Percentiles rank a stretch among this genome's conserved stretches.
Conservation (phyloP, 768 basidiomycete genomes). For the Leucosporidium yakuticum region DNA sequence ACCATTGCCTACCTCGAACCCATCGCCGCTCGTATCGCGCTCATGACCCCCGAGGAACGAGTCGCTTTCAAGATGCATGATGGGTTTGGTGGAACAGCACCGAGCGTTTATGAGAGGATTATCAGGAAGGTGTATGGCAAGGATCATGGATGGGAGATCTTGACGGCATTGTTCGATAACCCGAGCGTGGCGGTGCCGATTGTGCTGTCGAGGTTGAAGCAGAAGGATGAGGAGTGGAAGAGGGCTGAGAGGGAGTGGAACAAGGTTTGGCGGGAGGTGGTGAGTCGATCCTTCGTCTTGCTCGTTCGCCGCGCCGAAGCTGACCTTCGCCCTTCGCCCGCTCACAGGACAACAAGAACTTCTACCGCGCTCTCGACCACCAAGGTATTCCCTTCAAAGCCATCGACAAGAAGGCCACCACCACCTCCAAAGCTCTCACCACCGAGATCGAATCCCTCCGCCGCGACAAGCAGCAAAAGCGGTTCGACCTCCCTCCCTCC, state of each 20-base stretch:
- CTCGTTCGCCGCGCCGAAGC: not conserved
- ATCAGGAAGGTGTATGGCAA: conserved; percentile 89
- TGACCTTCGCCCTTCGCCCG: no score
- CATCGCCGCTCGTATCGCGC: conserved; percentile 69
- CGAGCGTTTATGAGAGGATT: conserved; percentile 79
- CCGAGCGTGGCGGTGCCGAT: conserved; percentile 87
- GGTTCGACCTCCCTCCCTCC: conserved; percentile 43
- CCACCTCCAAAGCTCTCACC: conserved; percentile 77
- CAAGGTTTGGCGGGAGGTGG: conserved; percentile 92
- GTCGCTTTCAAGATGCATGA: conserved; percentile 70
- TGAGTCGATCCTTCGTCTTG: not conserved
- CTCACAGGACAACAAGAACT: conserved; percentile 74
- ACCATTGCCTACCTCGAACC: conserved; percentile 89
- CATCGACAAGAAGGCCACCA: conserved; percentile 87
- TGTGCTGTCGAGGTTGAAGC: conserved; percentile 80
- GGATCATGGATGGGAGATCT: conserved; percentile 66
- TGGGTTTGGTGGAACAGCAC: conserved; percentile 77
- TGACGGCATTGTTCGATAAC: conserved; percentile 80
- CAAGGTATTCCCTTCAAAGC: conserved; percentile 90
- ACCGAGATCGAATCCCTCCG: conserved; percentile 66
- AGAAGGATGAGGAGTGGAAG: conserved; percentile 96
- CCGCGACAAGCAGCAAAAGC: conserved; percentile 43
- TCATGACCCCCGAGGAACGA: conserved; percentile 83
- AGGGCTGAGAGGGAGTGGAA: conserved; percentile 90
- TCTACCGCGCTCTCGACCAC: conserved; percentile 95